Conservation (phyloP, 805 yeast species). For the Metschnikowia noctiluminum region DNA sequence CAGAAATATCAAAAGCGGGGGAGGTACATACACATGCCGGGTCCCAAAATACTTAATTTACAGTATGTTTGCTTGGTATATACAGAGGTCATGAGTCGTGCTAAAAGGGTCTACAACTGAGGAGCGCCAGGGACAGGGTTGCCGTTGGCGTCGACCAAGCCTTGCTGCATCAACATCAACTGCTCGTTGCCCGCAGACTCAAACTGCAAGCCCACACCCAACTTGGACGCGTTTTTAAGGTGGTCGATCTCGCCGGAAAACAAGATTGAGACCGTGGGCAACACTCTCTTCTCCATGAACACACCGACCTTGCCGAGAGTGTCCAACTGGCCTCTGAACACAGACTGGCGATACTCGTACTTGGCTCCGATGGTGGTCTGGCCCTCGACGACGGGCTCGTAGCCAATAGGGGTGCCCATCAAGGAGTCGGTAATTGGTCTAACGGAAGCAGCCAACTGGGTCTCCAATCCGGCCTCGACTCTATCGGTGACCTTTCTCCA, state of each 20-base stretch:
- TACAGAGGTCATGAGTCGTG: slow-evolving; percentile 19
- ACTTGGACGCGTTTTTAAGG: slow-evolving; percentile 59
- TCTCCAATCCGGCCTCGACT: slow-evolving; percentile 93
- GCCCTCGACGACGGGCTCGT: slow-evolving; percentile 85
- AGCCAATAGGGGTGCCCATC: slow-evolving; percentile 76
- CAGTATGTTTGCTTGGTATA: slow-evolving; percentile 9
- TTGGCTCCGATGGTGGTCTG: slow-evolving; percentile 93
- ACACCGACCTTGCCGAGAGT: slow-evolving; percentile 87
- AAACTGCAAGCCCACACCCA: slow-evolving; percentile 93
- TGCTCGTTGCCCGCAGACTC: slow-evolving; percentile 95
- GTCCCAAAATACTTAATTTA: too few relatives aligned
- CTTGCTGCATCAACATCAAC: slow-evolving; percentile 87
- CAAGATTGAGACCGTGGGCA: slow-evolving; percentile 85
- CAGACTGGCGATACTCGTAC: slow-evolving; percentile 94
- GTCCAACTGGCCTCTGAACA: slow-evolving; percentile 93
- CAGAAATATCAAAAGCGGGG: too few relatives aligned
- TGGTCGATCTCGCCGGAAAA: slow-evolving; percentile 95
- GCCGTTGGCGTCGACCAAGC: slow-evolving; percentile 77
- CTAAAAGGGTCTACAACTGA: slow-evolving; percentile 33
- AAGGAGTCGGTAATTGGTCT: slow-evolving; percentile 71
- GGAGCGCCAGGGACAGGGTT: slow-evolving; percentile 84
- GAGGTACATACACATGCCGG: too few relatives aligned
- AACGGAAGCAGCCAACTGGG: slow-evolving; percentile 74
- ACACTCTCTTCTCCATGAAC: slow-evolving; percentile 86
- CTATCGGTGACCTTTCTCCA: slow-evolving; percentile 91